Base-by-base conservation (phyloP, 2,329 filamentous ascomycete genomes). In the Balansia obtecta region DNA sequence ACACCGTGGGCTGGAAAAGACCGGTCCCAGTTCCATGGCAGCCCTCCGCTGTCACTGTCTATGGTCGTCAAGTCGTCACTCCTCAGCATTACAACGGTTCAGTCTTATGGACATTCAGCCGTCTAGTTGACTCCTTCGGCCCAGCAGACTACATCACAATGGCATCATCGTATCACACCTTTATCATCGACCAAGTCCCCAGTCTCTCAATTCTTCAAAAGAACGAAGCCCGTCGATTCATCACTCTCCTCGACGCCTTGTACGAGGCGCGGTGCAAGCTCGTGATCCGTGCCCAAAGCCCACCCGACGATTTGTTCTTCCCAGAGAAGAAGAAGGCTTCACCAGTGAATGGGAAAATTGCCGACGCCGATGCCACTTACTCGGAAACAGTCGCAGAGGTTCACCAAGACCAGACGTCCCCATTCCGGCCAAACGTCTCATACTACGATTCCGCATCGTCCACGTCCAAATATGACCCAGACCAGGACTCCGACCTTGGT, bases 101-200 rank as follows among this genome's bases (percentile, higher is more conserved):
- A 1, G 76, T 80, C 0, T 73, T 74, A 50, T 88, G 85, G 77
- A 75, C 77, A 10, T 93, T 91, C 58, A 60, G 71, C 13, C 75
- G 84, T 37, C 75, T 91, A 1, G 88, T 86, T 52, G 74, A 75
- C 6, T 71, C 73, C 1, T 80, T 89, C 43, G 87, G 87, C 0
- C 86, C 86, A 1, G 87, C 87, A 30, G 87, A 93, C 68, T 93
- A 90, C 66, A 85, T 90, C 50, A 85, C 84, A 1, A 77, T 93
- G 62, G 85, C 86, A 1, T 89, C 85, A 1, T 85, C 78, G 15
- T 91, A 83, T 63, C 85, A 90, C 64, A 90, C 86, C 0, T 76
- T 91, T 53, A 79, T 91, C 60, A 71, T 91, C 45, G 83, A 85
- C 56, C 68, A 80, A 18, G 73, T 91, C 1, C 86, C 87, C 0